Evolutionary conservation across 139 green algal species (phyloP), one percentile per base, ranked within the genome.

Genomic region (Limnomonas spitsbergensis): DNA sequence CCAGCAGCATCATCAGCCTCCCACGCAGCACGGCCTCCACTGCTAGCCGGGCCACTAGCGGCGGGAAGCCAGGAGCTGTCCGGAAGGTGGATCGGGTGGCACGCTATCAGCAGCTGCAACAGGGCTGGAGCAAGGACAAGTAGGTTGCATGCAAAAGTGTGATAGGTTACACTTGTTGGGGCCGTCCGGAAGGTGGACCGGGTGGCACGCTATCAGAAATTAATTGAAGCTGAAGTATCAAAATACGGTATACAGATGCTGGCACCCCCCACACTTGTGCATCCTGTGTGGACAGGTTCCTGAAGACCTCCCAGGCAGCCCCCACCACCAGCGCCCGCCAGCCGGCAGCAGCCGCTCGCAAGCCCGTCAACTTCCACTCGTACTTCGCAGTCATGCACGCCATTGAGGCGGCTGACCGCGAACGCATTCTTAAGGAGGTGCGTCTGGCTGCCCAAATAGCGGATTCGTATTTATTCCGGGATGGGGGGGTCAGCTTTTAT

Each of bases 361-460:
- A 84, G 79, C 75, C 78, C 4, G 32, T 80, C 40, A 87, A 87
- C 56, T 87, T 84, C 61, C 82, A 87, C 71, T 66, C 53, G 32
- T 72, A 87, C 42, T 87, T 84, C 40, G 66, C 80, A 1, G 39
- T 38, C 27, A 52, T 84, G 70, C 79, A 84, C 31, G 83, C 83
- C n/a, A 38, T 67, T 36, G 83, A 87, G 72, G 79, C 69, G 9
- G 83, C 66, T 32, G 77, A 81, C 61, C 40, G 76, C 26, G 29
- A 78, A 67, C 68, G 75, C 7, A 24, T 75, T 42, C 70, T 82
- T 3, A 73, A 73, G 26, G 66, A 83, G 35, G 74, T 81, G 38
- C 27, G 75, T 7, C 29, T 7, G 61, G 7, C 27, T 37, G 26
- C 61, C 9, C 26, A 20, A 14, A 20, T 20, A 61, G 47, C 47